Percentiles rank a stretch among this genome's conserved stretches.
phyloP scores from a whole-genome alignment of 2,329 filamentous ascomycete species.

The Aspergillus viridinutans region DNA sequence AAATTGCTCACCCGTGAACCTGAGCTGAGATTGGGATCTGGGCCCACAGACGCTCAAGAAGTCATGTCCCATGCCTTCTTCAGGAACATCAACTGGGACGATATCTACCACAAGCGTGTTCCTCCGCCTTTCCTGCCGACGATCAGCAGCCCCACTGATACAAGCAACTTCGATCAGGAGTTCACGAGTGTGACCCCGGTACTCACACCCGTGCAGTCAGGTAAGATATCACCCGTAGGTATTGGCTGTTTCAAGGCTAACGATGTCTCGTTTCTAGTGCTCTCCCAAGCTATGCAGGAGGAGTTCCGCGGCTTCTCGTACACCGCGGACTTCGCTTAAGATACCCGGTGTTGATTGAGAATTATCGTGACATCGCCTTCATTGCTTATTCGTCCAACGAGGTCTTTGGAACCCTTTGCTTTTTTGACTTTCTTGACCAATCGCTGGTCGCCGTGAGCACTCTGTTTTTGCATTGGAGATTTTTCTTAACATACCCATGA shows the following conservation, averaged over 20 bases:
- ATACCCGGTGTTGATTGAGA: slow-evolving; percentile 11
- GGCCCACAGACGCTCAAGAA: slow-evolving; percentile 94
- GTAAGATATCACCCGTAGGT: slow-evolving; percentile 52
- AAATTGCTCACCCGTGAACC: slow-evolving; percentile 95
- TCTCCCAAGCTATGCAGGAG: slow-evolving; percentile 98
- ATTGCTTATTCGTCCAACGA: slow-evolving; percentile 9
- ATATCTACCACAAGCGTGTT: slow-evolving; percentile 93
- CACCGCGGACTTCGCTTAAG: slow-evolving; percentile 79
- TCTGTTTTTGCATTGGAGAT: slow-evolving; percentile 17
- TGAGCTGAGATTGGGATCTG: slow-evolving; percentile 85
- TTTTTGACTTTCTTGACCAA: slow-evolving; percentile 16
- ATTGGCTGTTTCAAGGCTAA: slow-evolving; percentile 6
- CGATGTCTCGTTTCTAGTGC: slow-evolving; percentile 53
- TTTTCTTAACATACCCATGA: slow-evolving; percentile 25
- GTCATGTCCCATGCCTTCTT: slow-evolving; percentile 99
- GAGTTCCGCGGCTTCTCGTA: slow-evolving; percentile 99
- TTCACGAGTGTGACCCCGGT: slow-evolving; percentile 98
- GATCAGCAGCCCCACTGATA: slow-evolving; percentile 90
- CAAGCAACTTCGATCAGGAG: slow-evolving; percentile 98
- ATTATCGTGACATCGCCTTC: slow-evolving; percentile 6
- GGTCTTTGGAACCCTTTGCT: slow-evolving; percentile 15
- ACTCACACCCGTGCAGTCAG: slow-evolving; percentile 92
- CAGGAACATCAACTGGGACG: slow-evolving; percentile 96
- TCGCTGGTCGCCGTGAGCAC: slow-evolving; percentile 16
- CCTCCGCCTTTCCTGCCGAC: slow-evolving; percentile 82